These are phyloP conservation scores for Malassezia nana DNA, from an alignment of 1,284 basidiomycete species.

Conservation along the genomic window DNA sequence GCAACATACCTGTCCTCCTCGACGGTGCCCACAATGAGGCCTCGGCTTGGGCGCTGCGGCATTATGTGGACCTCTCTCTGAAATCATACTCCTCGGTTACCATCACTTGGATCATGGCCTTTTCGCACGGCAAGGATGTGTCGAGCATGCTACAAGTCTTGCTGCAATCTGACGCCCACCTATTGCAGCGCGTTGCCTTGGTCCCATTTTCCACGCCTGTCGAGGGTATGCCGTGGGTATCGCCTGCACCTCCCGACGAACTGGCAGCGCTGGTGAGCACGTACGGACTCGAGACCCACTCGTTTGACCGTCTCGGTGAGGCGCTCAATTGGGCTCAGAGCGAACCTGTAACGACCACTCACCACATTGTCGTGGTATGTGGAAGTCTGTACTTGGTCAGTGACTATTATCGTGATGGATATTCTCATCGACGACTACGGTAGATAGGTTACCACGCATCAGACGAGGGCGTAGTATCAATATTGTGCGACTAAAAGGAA, in stretches of 20 bases:
- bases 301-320: conserved; percentile 10
- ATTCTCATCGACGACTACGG: background rate
- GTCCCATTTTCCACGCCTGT: conserved; percentile 35
- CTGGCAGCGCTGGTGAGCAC: background rate
- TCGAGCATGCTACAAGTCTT: conserved; percentile 27
- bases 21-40: conserved; percentile 95
- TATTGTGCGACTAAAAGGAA: background rate
- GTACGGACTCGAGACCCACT: conserved; percentile 11
- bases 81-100: conserved; percentile 1
- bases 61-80: conserved; percentile 56
- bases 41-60: conserved; percentile 61
- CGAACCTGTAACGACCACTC: background rate
- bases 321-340: conserved; percentile 23
- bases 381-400: conserved; percentile 44
- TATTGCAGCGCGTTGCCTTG: conserved; percentile 27
- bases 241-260: conserved; percentile 16
- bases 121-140: conserved; percentile 39
- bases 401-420: conserved; percentile 28
- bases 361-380: conserved; percentile 27
- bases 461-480: background rate
- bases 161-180: conserved; percentile 3
- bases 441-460: background rate
- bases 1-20: conserved; percentile 52
- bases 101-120: conserved; percentile 36
- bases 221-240: conserved; percentile 47